Percentiles rank a stretch among this genome's conserved stretches.
Evolutionary conservation across 371 early-diverging fungal genomes (phyloP).

Genomic region (Saksenaea oblongispora): DNA sequence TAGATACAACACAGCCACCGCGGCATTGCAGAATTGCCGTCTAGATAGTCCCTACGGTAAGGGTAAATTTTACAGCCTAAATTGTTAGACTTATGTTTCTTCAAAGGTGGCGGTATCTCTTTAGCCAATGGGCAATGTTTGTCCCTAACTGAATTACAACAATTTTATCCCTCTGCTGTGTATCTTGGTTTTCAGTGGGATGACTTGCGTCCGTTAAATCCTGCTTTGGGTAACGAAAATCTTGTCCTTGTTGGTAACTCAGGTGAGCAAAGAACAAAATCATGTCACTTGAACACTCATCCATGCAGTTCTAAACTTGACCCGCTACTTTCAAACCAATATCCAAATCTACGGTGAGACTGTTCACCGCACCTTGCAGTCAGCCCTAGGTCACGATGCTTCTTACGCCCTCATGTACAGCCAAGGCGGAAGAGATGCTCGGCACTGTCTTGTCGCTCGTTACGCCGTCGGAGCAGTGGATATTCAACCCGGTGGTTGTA

Average conservation of each 20-base stretch:
- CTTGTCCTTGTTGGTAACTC: conserved; percentile 52
- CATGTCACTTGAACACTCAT: neutral
- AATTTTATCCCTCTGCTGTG: conserved; percentile 13
- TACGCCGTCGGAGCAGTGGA: conserved; percentile 53
- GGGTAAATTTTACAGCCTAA: conserved; percentile 8
- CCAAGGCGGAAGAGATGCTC: conserved; percentile 30
- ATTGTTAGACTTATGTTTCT: neutral
- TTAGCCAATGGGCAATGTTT: conserved; percentile 33
- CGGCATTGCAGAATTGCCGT: conserved; percentile 22
- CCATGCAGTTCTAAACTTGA: conserved; percentile 34
- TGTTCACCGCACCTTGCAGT: conserved; percentile 28
- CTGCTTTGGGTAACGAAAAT: conserved; percentile 24
- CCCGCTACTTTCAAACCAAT: conserved; percentile 19
- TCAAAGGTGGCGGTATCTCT: conserved; percentile 27
- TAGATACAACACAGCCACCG: conserved; percentile 20
- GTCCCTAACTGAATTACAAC: conserved; percentile 31
- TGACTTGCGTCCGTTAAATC: conserved; percentile 31
- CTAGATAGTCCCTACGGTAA: conserved; percentile 52
- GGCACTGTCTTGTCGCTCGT: conserved; percentile 44
- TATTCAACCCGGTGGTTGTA: conserved; percentile 56
- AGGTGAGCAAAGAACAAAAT: conserved; percentile 32
- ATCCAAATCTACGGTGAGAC: conserved; percentile 27
- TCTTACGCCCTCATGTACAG: conserved; percentile 45
- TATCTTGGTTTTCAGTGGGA: conserved; percentile 45
- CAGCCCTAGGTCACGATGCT: conserved; percentile 43